A percentile compares a stretch with the other conserved stretches of the same genome.
phyloP scores from a whole-genome alignment of 768 basidiomycete species.

The Strobilomyces dryophilus region DNA sequence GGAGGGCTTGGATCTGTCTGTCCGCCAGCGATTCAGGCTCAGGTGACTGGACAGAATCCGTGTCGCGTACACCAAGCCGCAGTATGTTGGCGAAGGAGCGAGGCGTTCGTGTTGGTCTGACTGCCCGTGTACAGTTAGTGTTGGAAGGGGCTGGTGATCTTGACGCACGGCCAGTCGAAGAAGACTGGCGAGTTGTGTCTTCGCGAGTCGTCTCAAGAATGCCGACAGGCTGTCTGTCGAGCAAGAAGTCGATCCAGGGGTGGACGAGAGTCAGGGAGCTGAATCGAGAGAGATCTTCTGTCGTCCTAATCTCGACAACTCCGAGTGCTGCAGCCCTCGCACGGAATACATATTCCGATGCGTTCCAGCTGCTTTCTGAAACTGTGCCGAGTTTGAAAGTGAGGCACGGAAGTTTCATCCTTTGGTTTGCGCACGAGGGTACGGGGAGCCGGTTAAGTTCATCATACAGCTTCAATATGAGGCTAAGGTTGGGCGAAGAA shows the following conservation, averaged over 20 bases:
- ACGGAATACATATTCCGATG: not conserved
- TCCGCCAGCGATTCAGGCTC: not conserved
- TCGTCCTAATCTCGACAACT: slow-evolving; percentile 4
- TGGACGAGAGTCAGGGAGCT: not conserved
- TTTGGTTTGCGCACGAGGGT: not conserved
- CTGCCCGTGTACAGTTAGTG: not conserved
- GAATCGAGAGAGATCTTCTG: not conserved
- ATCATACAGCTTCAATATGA: not conserved
- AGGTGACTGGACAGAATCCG: not conserved
- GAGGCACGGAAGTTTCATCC: slow-evolving; percentile 1
- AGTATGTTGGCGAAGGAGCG: not conserved
- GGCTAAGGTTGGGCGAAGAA: not conserved
- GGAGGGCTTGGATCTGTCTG: not conserved
- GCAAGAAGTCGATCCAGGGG: slow-evolving; percentile 8
- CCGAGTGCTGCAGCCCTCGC: not conserved
- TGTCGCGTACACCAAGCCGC: not conserved
- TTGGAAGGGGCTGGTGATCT: too few relatives aligned
- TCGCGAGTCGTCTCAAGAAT: not conserved
- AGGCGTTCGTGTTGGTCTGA: not conserved
- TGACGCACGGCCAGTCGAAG: not conserved
- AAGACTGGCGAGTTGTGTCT: not conserved
- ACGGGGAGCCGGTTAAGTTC: not conserved
- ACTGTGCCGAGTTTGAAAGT: not conserved
- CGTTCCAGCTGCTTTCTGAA: too few relatives aligned
- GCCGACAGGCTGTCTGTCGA: slow-evolving; percentile 1